A percentile compares a stretch with the other conserved stretches of the same genome.
phyloP scores from a whole-genome alignment of 192 early-diverging fungal species.

The Coemansia sp. region DNA sequence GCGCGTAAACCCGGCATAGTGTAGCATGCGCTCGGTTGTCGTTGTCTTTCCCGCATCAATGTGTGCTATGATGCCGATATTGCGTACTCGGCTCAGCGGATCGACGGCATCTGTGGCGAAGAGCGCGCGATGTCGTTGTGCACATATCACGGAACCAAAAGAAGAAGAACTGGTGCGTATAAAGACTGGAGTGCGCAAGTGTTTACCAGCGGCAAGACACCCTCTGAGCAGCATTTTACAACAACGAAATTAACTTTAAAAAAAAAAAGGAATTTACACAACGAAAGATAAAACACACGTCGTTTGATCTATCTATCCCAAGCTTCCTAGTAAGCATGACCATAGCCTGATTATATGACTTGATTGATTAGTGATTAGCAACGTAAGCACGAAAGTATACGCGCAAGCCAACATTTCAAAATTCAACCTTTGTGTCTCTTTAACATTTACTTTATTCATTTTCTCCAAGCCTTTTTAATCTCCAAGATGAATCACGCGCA shows the following conservation, averaged over 20 bases:
- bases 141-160: not conserved
- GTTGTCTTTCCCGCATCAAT: conserved; percentile 98
- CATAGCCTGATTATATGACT: not conserved
- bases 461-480: not conserved
- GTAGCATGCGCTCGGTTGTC: conserved; percentile 96
- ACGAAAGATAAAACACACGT: not conserved
- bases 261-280: not conserved
- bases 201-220: not conserved
- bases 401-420: not conserved
- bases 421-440: not conserved
- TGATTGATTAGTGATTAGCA: not conserved
- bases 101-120: not conserved
- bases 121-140: not conserved
- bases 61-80: conserved; percentile 95
- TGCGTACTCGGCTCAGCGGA: conserved; percentile 59
- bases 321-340: not conserved
- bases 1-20: conserved; percentile 89
- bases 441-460: not conserved
- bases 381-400: not conserved
- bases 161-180: not conserved
- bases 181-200: not conserved
- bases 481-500: conserved; percentile 43
- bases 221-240: conserved; percentile 4
- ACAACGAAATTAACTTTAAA: not conserved
- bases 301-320: not conserved